Evolutionary conservation across 1,284 basidiomycete species (phyloP).

Genomic region (Leccinum pallidistipes): DNA sequence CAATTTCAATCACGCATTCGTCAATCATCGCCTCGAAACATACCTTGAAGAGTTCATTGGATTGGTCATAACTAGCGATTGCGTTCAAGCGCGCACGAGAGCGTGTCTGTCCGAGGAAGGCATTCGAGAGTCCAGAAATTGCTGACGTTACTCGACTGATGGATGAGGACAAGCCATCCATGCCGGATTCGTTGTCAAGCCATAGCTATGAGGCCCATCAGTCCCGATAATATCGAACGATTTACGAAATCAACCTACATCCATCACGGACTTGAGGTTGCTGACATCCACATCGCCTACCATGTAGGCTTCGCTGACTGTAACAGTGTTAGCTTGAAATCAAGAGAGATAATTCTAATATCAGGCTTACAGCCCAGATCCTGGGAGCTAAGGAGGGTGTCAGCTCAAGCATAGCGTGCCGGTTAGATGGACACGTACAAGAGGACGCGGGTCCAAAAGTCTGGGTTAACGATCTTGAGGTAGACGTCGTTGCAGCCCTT

Average conservation of each 20-base stretch:
- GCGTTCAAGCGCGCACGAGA: conserved; percentile 81
- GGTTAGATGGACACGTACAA: conserved; percentile 44
- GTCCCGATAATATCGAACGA: conserved; percentile 9
- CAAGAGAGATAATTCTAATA: conserved; percentile 6
- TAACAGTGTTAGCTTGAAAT: conserved; percentile 18
- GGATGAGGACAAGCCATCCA: conserved; percentile 66
- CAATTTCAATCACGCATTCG: conserved; percentile 30
- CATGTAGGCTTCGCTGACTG: conserved; percentile 91
- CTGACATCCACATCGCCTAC: conserved; percentile 75
- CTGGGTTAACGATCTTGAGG: conserved; percentile 64
- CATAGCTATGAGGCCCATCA: conserved; percentile 56
- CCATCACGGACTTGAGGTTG: conserved; percentile 74
- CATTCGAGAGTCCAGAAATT: conserved; percentile 73
- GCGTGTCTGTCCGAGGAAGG: conserved; percentile 77
- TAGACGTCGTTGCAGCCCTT: conserved; percentile 58
- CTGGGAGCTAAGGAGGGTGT: conserved; percentile 48
- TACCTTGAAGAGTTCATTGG: conserved; percentile 78
- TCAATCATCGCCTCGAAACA: conserved; percentile 7
- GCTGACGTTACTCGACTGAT: conserved; percentile 66
- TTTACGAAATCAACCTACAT: conserved; percentile 50
- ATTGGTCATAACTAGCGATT: conserved; percentile 89
- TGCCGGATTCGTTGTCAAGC: conserved; percentile 77
- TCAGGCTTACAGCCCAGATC: conserved; percentile 67
- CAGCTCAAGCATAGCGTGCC: conserved; percentile 14
- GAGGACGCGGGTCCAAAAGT: conserved; percentile 80